Base-by-base conservation (phyloP, 1,284 basidiomycete genomes). In the Cutaneotrichosporon sp. region DNA sequence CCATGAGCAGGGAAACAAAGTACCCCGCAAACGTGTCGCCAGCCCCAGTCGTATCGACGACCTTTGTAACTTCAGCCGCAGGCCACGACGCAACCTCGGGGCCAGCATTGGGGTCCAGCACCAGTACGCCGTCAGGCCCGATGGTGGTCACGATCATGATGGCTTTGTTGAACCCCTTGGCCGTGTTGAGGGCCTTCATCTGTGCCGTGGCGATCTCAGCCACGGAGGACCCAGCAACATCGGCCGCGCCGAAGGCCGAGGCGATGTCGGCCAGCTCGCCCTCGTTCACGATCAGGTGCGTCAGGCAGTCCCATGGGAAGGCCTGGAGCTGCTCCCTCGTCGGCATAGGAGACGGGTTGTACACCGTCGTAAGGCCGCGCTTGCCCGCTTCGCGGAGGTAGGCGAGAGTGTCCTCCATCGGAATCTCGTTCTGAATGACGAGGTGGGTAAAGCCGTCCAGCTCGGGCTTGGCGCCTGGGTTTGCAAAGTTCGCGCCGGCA, bases 361-460 rank as follows among this genome's bases (percentile, higher is more conserved):
- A 80, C n/a, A 81, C 59, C 6, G 74, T 74, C 14, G 57, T 68
- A 2, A 77, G 25, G 19, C 63, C 60, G 17, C 53, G 52, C 22
- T 42, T 14, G 19, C 58, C 59, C 1, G 75, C 75, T 4, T 55
- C 51, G 12, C 19, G 46, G 46, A 79, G 68, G 58, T 78, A 77
- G 4, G 72, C 61, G 14, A 70, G 51, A 5, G 80, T 81, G 6
- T 74, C 71, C 1, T 59, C 46, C 12, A 80, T 68, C 0, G 79
- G 79, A 46, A 82, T 80, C 65, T 82, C 81, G 61, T 82, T 82
- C 55, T 81, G 80, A 2, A 81, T 65, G n/a, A 81, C 67, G 5
- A 81, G 66, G 59, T 80, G 77, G 16, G 78, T 73, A 60, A 68
- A 65, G 20, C 51, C 52, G 9, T 42, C 31, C 3, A 70, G 54